A percentile compares a stretch with the other conserved stretches of the same genome.
phyloP scores from a whole-genome alignment of 495 filamentous ascomycete genomes.

The Penicillium maclennaniae region DNA sequence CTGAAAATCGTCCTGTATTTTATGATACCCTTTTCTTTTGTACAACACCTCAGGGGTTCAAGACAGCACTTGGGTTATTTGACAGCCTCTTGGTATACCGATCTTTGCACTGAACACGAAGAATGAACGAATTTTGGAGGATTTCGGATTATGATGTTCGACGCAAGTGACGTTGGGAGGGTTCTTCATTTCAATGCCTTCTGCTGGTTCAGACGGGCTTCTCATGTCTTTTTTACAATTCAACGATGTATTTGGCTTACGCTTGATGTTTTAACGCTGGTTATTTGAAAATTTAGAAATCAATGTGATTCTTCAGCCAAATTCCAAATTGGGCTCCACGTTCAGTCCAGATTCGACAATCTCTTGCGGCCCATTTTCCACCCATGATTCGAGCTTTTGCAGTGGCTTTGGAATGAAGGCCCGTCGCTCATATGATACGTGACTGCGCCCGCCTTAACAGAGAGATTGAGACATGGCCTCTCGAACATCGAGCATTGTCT shows the following conservation, averaged over 20 bases:
- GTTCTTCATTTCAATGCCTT: neutral
- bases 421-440: too few species aligned
- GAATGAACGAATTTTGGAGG: neutral
- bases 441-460: too few species aligned
- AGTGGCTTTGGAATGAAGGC: too few species aligned
- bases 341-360: neutral
- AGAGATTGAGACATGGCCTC: too few species aligned
- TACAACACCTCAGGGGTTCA: neutral
- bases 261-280: neutral
- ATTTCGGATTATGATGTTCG: neutral
- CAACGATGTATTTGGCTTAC: neutral
- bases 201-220: conserved; percentile 4
- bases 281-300: neutral
- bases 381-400: too few species aligned
- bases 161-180: neutral
- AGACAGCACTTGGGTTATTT: neutral
- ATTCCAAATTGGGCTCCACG: neutral
- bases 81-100: neutral
- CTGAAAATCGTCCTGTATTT: neutral
- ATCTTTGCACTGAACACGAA: neutral
- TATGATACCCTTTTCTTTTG: conserved; percentile 1
- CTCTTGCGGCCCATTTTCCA: too few species aligned
- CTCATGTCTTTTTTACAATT: neutral
- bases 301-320: neutral
- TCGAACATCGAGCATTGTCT: too few species aligned